A percentile compares a stretch with the other conserved stretches of the same genome.
Conservation (phyloP, 148 eudicot species). For the Fallopia convolvulus region DNA sequence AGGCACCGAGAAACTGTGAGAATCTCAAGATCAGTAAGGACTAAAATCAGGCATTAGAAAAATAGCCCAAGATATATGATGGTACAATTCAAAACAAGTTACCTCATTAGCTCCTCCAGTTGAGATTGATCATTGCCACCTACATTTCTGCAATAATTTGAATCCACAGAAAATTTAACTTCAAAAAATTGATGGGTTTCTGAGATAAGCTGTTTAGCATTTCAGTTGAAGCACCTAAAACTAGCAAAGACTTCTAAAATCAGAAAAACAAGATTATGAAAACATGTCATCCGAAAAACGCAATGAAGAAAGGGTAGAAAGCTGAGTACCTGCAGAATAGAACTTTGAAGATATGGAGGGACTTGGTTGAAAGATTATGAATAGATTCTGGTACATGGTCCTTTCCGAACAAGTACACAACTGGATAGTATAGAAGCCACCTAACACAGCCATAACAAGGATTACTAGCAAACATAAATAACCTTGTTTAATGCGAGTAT, state of each 20-base stretch:
- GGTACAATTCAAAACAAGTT: background rate
- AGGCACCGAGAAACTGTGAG: constrained; percentile 84
- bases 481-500: background rate
- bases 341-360: constrained; percentile 66
- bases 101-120: constrained; percentile 79
- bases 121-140: constrained; percentile 25
- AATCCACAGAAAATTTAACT: background rate
- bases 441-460: constrained; percentile 30
- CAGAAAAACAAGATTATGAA: background rate
- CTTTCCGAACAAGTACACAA: constrained; percentile 69
- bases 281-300: background rate
- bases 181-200: background rate
- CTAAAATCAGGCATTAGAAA: background rate
- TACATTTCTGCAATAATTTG: constrained; percentile 32
- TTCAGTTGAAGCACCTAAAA: background rate
- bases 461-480: background rate
- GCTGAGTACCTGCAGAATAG: constrained; percentile 51
- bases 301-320: background rate
- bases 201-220: background rate
- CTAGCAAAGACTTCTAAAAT: background rate
- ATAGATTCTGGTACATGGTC: constrained; percentile 67
- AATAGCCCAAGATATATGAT: background rate
- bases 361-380: constrained; percentile 78
- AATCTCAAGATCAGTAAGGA: background rate
- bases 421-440: constrained; percentile 98